Evolutionary conservation across 306 rosid species (phyloP).

Genomic region (Quercus rubra): DNA sequence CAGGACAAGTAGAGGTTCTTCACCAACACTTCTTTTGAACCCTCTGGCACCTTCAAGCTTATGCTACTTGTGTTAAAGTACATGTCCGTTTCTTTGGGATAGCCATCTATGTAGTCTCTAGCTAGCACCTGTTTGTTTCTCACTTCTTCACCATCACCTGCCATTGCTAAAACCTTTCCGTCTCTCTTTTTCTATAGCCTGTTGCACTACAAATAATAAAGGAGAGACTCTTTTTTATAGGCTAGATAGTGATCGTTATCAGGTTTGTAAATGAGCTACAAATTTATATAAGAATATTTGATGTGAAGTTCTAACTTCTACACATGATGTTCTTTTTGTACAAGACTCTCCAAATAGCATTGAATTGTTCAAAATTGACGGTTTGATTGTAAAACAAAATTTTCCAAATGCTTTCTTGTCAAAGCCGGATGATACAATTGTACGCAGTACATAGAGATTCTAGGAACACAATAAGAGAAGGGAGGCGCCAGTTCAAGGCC

Average conservation of each 20-base stretch:
- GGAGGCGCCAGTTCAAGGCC: too few relatives aligned
- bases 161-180: neutral
- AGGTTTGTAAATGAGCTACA: too few relatives aligned
- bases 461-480: too few relatives aligned
- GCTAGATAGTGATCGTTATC: neutral
- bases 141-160: neutral
- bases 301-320: too few relatives aligned
- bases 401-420: too few relatives aligned
- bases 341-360: too few relatives aligned
- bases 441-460: too few relatives aligned
- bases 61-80: conserved; percentile 22
- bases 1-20: conserved; percentile 66
- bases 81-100: conserved; percentile 42
- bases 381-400: too few relatives aligned
- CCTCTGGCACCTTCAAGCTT: conserved; percentile 29
- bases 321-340: too few relatives aligned
- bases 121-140: conserved; percentile 48
- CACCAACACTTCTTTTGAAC: conserved; percentile 43
- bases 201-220: neutral
- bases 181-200: neutral
- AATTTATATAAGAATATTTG: too few relatives aligned
- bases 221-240: neutral
- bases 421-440: too few relatives aligned
- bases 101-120: conserved; percentile 24
- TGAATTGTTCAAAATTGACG: too few relatives aligned